These are phyloP conservation scores for Hirsutella rhossiliensis DNA, from an alignment of 2,329 filamentous ascomycete genomes.

Conservation along the genomic window DNA sequence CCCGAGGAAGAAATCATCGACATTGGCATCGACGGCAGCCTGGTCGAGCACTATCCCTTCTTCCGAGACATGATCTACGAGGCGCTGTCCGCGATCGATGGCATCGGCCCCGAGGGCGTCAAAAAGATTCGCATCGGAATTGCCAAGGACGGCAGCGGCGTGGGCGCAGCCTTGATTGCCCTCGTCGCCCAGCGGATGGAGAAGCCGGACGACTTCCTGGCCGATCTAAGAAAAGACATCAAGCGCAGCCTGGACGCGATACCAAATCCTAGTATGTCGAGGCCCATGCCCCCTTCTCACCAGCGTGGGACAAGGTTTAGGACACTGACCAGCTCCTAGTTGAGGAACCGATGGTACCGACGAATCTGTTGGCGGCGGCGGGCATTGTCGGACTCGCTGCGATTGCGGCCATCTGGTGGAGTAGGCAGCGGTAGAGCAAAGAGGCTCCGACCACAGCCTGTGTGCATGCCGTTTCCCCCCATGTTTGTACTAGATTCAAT, in stretches of 20 bases:
- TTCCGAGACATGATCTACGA: constrained; percentile 85
- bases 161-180: constrained; percentile 84
- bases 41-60: constrained; percentile 91
- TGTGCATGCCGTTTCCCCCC: background rate
- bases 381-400: constrained; percentile 24
- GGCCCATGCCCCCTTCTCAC: background rate
- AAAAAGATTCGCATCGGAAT: constrained; percentile 87
- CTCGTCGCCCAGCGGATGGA: constrained; percentile 67
- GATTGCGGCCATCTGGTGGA: constrained; percentile 25
- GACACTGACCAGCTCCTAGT: constrained; percentile 13
- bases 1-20: constrained; percentile 63
- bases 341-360: constrained; percentile 18
- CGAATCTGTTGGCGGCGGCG: constrained; percentile 19
- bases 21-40: constrained; percentile 84
- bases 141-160: constrained; percentile 83
- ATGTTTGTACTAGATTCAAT: constrained; percentile 1
- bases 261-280: constrained; percentile 17
- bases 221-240: constrained; percentile 26
- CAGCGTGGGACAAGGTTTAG: no score
- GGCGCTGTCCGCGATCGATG: constrained; percentile 61
- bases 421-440: constrained; percentile 13
- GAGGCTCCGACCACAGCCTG: background rate
- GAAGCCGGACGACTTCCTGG: constrained; percentile 33
- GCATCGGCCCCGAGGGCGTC: constrained; percentile 67
- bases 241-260: constrained; percentile 21